These are phyloP conservation scores for Hyaloscypha variabilis DNA, from an alignment of 495 filamentous ascomycete species.

Conservation along the genomic window DNA sequence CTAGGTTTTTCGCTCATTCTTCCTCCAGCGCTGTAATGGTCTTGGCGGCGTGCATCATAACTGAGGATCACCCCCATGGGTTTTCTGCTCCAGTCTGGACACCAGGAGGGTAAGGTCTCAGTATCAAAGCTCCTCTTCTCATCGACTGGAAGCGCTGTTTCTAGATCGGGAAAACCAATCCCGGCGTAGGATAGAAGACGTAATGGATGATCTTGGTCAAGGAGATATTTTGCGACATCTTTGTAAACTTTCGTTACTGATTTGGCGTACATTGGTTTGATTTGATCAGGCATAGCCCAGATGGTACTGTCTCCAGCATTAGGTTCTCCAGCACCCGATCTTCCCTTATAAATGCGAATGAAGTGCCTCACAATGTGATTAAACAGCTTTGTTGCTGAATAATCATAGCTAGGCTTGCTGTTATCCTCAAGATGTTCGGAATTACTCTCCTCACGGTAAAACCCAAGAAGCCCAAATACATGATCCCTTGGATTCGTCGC, in stretches of 20 bases:
- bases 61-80: neutral
- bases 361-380: too few species aligned
- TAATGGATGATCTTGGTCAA: neutral
- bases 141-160: neutral
- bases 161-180: neutral
- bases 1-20: neutral
- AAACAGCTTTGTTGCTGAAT: too few species aligned
- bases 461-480: neutral
- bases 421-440: too few species aligned
- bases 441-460: neutral
- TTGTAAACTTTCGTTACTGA: neutral
- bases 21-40: neutral
- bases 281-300: too few species aligned
- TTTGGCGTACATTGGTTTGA: neutral
- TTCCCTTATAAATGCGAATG: too few species aligned
- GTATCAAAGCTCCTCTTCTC: too few species aligned
- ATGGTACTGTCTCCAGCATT: too few species aligned
- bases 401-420: too few species aligned
- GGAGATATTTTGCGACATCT: neutral
- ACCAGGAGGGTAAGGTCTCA: neutral
- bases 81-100: neutral
- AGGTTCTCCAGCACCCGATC: too few species aligned
- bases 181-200: conserved; percentile 1
- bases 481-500: neutral
- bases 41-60: neutral